Evolutionary conservation across 78 protist genomes (phyloP).

Genomic region (Anaeramoeba flamelloides): DNA sequence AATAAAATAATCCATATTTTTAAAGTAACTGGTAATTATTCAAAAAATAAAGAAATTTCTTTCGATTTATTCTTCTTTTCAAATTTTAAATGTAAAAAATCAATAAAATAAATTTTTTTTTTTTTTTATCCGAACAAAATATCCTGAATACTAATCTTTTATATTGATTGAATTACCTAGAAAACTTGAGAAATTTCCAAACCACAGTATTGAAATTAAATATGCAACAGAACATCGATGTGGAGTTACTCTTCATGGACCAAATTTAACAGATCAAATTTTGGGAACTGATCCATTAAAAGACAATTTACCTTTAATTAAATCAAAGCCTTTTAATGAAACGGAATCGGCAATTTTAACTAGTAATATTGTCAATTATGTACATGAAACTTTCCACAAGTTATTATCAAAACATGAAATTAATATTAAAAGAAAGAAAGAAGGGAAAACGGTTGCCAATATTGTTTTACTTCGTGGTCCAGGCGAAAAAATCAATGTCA

Average conservation of each 20-base stretch:
- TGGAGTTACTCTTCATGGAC: slow-evolving; percentile 60
- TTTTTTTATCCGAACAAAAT: no score
- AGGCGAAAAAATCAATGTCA: slow-evolving; percentile 39
- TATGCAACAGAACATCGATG: slow-evolving; percentile 30
- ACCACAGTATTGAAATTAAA: not conserved
- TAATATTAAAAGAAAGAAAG: slow-evolving; percentile 35
- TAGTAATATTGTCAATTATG: not conserved
- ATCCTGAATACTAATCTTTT: no score
- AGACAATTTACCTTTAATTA: slow-evolving; percentile 35
- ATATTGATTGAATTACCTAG: no score
- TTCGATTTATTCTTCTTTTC: no score
- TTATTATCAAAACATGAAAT: slow-evolving; percentile 28
- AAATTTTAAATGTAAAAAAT: not conserved
- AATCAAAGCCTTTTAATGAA: slow-evolving; percentile 9
- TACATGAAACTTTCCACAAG: not conserved
- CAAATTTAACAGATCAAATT: slow-evolving; percentile 40
- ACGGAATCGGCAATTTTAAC: slow-evolving; percentile 1
- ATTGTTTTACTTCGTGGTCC: slow-evolving; percentile 58
- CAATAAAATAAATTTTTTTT: not conserved
- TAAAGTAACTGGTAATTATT: no score
- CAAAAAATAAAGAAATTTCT: no score
- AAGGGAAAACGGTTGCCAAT: slow-evolving; percentile 41
- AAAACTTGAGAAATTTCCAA: not conserved
- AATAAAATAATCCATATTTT: no score
- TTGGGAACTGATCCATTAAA: slow-evolving; percentile 62